A percentile compares a stretch with the other conserved stretches of the same genome.
Conservation (phyloP, 2,329 filamentous ascomycete genomes). For the Hypoxylon sp. region DNA sequence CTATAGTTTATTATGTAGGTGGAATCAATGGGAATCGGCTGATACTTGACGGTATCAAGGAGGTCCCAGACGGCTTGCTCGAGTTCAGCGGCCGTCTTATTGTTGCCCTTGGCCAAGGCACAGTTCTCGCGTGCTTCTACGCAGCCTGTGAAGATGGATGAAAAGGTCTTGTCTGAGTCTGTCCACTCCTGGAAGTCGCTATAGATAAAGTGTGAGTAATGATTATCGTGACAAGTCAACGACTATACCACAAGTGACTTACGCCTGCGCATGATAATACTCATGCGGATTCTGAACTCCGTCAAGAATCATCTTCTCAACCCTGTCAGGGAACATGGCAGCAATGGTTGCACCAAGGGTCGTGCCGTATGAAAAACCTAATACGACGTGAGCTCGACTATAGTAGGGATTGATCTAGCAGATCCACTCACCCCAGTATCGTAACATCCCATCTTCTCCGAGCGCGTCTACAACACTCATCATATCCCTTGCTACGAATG, state of each 20-base stretch:
- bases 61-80: constrained; percentile 57
- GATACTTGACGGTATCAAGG: constrained; percentile 50
- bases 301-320: constrained; percentile 59
- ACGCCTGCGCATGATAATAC: constrained; percentile 53
- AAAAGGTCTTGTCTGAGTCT: constrained; percentile 51
- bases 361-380: constrained; percentile 60
- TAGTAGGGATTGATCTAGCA: not conserved
- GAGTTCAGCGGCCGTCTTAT: constrained; percentile 56
- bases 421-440: constrained; percentile 55
- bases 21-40: constrained; percentile 48
- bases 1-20: constrained; percentile 49
- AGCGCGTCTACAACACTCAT: constrained; percentile 58
- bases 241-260: constrained; percentile 11
- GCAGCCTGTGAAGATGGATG: constrained; percentile 51
- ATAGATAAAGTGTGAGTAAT: not conserved
- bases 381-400: constrained; percentile 23
- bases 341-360: constrained; percentile 57
- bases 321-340: constrained; percentile 60
- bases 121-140: constrained; percentile 49
- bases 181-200: constrained; percentile 49
- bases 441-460: constrained; percentile 56
- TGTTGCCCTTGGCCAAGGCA: constrained; percentile 47
- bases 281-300: constrained; percentile 55
- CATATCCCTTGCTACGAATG: constrained; percentile 58
- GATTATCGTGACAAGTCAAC: not conserved